These are phyloP conservation scores for Pseudogymnoascus sp. DNA, from an alignment of 2,329 filamentous ascomycete genomes.

Conservation along the genomic window DNA sequence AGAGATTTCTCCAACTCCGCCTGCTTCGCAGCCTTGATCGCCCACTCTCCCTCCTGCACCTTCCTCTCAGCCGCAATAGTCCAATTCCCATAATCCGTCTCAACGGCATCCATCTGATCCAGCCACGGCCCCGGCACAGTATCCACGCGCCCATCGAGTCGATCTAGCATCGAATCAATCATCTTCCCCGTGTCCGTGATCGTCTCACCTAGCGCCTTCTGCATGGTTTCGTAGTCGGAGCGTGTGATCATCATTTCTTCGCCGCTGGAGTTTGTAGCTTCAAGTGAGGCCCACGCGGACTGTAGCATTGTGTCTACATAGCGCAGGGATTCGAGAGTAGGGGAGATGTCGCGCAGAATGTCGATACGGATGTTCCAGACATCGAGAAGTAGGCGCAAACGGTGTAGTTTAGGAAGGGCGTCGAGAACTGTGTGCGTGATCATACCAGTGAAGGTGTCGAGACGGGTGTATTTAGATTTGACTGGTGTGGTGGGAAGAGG, in stretches of 20 bases:
- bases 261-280: background rate
- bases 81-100: conserved; percentile 74
- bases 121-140: conserved; percentile 82
- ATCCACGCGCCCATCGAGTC: conserved; percentile 74
- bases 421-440: conserved; percentile 89
- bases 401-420: conserved; percentile 71
- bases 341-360: conserved; percentile 66
- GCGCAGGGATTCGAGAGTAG: conserved; percentile 56
- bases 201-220: conserved; percentile 55
- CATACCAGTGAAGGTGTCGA: conserved; percentile 86
- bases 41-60: conserved; percentile 59
- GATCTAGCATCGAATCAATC: conserved; percentile 80
- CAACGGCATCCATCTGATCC: conserved; percentile 72
- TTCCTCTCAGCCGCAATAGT: conserved; percentile 66
- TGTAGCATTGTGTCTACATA: conserved; percentile 57
- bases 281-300: conserved; percentile 50
- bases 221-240: conserved; percentile 44
- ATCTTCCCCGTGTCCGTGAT: conserved; percentile 62
- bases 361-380: conserved; percentile 70
- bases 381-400: conserved; percentile 62
- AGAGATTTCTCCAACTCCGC: conserved; percentile 24
- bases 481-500: conserved; percentile 22
- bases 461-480: conserved; percentile 48
- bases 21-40: conserved; percentile 21
- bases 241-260: conserved; percentile 11